Evolutionary conservation across 495 filamentous ascomycete species (phyloP).

Genomic region (Aspergillus biplanus): DNA sequence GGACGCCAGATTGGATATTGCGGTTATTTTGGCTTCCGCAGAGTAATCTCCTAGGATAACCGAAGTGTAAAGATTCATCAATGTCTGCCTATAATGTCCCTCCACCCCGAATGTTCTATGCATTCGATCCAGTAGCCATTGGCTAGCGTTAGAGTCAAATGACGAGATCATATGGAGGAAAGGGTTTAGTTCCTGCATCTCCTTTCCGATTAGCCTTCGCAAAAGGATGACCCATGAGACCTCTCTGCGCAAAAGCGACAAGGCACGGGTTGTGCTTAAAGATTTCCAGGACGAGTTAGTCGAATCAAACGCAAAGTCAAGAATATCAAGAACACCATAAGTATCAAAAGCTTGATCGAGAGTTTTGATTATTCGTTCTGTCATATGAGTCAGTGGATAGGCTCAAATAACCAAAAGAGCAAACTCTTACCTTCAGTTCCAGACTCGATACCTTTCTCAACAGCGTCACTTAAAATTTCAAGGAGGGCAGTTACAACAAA

Average conservation of each 20-base stretch:
- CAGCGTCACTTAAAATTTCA: constrained; percentile 44
- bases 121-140: constrained; percentile 44
- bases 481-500: constrained; percentile 44
- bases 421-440: constrained; percentile 33
- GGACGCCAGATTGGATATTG: constrained; percentile 40
- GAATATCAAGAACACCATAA: constrained; percentile 34
- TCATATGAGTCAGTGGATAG: constrained; percentile 2
- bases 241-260: constrained; percentile 44
- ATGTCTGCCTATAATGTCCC: constrained; percentile 24
- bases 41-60: constrained; percentile 34
- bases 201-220: constrained; percentile 28
- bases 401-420: not conserved
- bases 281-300: constrained; percentile 37
- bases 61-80: constrained; percentile 37
- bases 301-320: constrained; percentile 35
- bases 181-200: constrained; percentile 24
- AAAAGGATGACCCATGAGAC: constrained; percentile 41
- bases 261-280: constrained; percentile 39
- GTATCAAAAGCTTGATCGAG: constrained; percentile 33
- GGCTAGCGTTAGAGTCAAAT: constrained; percentile 43
- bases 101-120: constrained; percentile 30
- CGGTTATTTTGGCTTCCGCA: constrained; percentile 36
- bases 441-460: constrained; percentile 39
- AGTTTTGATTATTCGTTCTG: constrained; percentile 29
- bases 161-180: constrained; percentile 34